Percentiles rank a stretch among this genome's conserved stretches.
These are phyloP conservation scores for Colletotrichum tropicale DNA, from an alignment of 2,329 filamentous ascomycete species.

Conservation along the genomic window DNA sequence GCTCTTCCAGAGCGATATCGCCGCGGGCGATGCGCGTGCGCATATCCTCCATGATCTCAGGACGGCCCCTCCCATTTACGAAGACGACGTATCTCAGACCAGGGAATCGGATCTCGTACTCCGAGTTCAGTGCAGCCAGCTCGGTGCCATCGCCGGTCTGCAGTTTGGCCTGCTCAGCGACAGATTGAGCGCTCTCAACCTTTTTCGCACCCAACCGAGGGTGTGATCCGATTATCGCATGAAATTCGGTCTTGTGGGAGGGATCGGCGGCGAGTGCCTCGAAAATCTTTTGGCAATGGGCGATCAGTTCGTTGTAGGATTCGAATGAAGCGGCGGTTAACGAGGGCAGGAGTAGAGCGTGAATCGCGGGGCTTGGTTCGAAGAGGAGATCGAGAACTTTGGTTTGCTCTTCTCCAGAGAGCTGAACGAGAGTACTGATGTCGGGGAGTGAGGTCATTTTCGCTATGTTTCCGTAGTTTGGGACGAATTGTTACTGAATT, in stretches of 20 bases:
- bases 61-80: slow-evolving; percentile 79
- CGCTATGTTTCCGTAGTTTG: not conserved
- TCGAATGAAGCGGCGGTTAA: slow-evolving; percentile 62
- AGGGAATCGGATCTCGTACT: slow-evolving; percentile 83
- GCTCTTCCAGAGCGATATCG: slow-evolving; percentile 70
- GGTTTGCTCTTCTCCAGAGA: slow-evolving; percentile 59
- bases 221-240: slow-evolving; percentile 79
- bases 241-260: slow-evolving; percentile 56
- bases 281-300: slow-evolving; percentile 68
- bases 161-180: slow-evolving; percentile 81
- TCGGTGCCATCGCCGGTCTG: slow-evolving; percentile 60
- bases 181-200: slow-evolving; percentile 81
- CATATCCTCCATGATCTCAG: slow-evolving; percentile 85
- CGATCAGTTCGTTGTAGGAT: slow-evolving; percentile 74
- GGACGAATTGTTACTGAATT: not conserved
- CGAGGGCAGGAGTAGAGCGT: slow-evolving; percentile 71
- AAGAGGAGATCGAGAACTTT: slow-evolving; percentile 78
- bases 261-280: slow-evolving; percentile 60
- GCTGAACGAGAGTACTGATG: slow-evolving; percentile 58
- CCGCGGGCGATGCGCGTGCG: slow-evolving; percentile 70
- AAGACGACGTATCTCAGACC: slow-evolving; percentile 90
- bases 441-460: slow-evolving; percentile 54
- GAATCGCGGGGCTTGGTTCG: slow-evolving; percentile 79
- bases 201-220: slow-evolving; percentile 83
- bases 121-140: slow-evolving; percentile 69